Evolutionary conservation across 768 basidiomycete genomes (phyloP).

Genomic region (Hemileccinum impolitum): DNA sequence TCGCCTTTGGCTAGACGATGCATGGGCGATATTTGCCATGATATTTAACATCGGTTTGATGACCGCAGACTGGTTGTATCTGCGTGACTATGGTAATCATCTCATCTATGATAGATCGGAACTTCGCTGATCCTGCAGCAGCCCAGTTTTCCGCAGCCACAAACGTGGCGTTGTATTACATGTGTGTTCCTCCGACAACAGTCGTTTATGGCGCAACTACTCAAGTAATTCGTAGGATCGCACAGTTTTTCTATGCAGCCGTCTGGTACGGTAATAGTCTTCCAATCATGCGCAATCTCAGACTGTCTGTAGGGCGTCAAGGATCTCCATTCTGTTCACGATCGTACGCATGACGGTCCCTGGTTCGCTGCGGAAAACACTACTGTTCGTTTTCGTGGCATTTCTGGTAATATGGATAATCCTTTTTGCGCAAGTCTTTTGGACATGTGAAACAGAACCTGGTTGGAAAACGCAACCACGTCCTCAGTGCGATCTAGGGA

Average conservation of each 20-base stretch:
- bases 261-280: neutral
- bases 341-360: no score
- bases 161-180: slow-evolving; percentile 2
- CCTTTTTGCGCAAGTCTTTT: slow-evolving; percentile 8
- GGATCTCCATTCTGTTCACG: neutral
- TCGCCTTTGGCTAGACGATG: slow-evolving; percentile 4
- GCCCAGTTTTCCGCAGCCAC: neutral
- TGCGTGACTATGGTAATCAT: slow-evolving; percentile 1
- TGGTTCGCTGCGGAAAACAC: no score
- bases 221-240: neutral
- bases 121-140: neutral
- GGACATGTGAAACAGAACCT: slow-evolving; percentile 3
- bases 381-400: neutral
- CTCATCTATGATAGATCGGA: neutral
- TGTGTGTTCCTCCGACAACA: neutral
- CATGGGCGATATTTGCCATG: slow-evolving; percentile 2
- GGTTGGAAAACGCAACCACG: slow-evolving; percentile 1
- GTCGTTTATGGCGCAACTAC: no score
- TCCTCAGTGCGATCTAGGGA: neutral
- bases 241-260: slow-evolving; percentile 5
- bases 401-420: neutral
- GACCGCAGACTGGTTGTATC: slow-evolving; percentile 1
- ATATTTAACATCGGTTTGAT: neutral
- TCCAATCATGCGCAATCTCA: neutral
- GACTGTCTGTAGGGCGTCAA: neutral